phyloP scores from a whole-genome alignment of 129 eudicot species.

The Artemisia argyi region DNA sequence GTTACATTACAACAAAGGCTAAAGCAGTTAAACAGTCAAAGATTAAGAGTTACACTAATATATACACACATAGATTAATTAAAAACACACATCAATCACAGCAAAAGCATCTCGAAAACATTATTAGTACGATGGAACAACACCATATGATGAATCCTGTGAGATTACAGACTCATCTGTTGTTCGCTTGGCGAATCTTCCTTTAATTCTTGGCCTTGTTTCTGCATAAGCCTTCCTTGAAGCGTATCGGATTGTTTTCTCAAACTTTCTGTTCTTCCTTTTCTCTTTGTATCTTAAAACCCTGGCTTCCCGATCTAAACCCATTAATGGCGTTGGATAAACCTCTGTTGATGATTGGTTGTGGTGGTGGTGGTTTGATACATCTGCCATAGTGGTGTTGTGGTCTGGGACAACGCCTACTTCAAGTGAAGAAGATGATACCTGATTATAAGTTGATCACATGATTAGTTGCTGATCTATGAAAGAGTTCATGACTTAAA shows the following conservation, averaged over 20 bases:
- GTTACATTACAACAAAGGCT: not conserved
- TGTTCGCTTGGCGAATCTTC: conserved; percentile 67
- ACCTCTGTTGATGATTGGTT: conserved; percentile 10
- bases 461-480: not conserved
- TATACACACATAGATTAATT: conserved; percentile 11
- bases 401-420: conserved; percentile 91
- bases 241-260: no score
- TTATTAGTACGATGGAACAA: conserved; percentile 70
- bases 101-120: not conserved
- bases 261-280: no score
- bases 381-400: conserved; percentile 47
- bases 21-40: conserved; percentile 1
- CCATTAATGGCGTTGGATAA: no score
- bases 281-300: no score
- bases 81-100: conserved; percentile 16
- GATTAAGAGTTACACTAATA: conserved; percentile 22
- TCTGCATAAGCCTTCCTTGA: no score
- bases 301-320: no score
- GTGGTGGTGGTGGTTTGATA: conserved; percentile 34
- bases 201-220: no score
- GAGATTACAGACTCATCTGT: conserved; percentile 52
- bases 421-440: conserved; percentile 80
- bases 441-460: conserved; percentile 33
- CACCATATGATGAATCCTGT: conserved; percentile 48
- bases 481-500: no score